Percentiles rank a stretch among this genome's conserved stretches.
Conservation (phyloP, 2,329 filamentous ascomycete genomes). For the Cryphonectria carpinicola region DNA sequence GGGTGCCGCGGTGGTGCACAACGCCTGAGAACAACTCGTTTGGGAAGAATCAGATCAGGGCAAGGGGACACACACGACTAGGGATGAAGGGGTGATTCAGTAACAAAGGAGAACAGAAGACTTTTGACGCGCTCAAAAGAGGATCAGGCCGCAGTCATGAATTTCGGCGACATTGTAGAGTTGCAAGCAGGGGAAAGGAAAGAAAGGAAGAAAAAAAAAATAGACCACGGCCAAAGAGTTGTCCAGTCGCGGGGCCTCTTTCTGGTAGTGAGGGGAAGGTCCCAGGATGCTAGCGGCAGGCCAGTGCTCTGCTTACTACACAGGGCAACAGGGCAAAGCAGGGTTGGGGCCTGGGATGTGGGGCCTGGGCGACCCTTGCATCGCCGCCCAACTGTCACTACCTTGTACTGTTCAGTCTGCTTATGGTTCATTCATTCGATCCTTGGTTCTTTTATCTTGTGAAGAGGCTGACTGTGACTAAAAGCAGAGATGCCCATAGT, state of each 20-base stretch:
- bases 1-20: background rate
- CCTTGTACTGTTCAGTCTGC: background rate
- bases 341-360: background rate
- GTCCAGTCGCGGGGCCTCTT: slow-evolving; percentile 11
- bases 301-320: slow-evolving; percentile 1
- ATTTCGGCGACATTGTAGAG: slow-evolving; percentile 11
- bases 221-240: slow-evolving; percentile 7
- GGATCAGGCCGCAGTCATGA: background rate
- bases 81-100: background rate
- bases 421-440: background rate
- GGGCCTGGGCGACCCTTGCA: background rate
- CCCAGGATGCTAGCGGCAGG: background rate
- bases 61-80: background rate
- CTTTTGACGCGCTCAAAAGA: background rate
- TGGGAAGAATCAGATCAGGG: background rate
- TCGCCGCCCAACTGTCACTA: background rate
- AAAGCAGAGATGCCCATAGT: background rate
- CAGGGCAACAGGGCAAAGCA: background rate
- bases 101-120: background rate
- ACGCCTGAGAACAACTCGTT: background rate
- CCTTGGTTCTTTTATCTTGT: background rate
- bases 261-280: background rate
- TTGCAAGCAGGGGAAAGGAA: slow-evolving; percentile 13
- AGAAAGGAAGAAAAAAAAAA: slow-evolving; percentile 2
- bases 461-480: background rate